These are phyloP conservation scores for Immersiella caudata DNA, from an alignment of 495 filamentous ascomycete genomes.

Conservation along the genomic window DNA sequence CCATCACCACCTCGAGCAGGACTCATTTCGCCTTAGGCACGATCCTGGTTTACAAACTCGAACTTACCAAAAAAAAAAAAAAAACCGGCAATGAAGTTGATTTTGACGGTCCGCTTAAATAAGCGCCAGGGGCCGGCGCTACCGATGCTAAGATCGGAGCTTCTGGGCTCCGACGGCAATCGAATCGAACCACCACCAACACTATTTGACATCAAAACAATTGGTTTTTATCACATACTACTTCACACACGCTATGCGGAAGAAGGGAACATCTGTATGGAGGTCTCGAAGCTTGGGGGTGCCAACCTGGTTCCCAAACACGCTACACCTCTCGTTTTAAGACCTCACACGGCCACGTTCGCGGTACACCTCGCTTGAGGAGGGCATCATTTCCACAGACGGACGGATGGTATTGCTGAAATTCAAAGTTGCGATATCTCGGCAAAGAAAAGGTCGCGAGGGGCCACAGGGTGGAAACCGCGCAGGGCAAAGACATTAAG, in stretches of 20 bases:
- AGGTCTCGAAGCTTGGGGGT: neutral
- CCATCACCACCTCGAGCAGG: neutral
- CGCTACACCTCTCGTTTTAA: neutral
- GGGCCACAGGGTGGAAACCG: neutral
- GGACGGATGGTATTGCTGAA: neutral
- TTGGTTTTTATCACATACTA: neutral
- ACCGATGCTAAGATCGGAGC: too few relatives aligned
- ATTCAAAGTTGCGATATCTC: neutral
- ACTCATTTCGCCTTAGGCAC: too few relatives aligned
- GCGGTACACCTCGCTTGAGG: neutral
- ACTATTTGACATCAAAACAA: neutral
- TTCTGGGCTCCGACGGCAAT: too few relatives aligned
- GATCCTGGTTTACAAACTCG: too few relatives aligned
- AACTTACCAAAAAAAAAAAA: too few relatives aligned
- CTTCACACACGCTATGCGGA: neutral
- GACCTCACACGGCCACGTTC: neutral
- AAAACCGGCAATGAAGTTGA: too few relatives aligned
- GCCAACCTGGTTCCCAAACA: neutral
- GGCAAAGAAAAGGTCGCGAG: neutral
- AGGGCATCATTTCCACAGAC: neutral
- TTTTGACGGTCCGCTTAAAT: too few relatives aligned
- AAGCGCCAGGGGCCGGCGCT: too few relatives aligned
- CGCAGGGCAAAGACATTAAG: neutral
- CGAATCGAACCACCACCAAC: too few relatives aligned
- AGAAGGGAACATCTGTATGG: neutral